These are phyloP conservation scores for Ophiostoma quercus DNA, from an alignment of 2,329 filamentous ascomycete genomes.

Conservation along the genomic window DNA sequence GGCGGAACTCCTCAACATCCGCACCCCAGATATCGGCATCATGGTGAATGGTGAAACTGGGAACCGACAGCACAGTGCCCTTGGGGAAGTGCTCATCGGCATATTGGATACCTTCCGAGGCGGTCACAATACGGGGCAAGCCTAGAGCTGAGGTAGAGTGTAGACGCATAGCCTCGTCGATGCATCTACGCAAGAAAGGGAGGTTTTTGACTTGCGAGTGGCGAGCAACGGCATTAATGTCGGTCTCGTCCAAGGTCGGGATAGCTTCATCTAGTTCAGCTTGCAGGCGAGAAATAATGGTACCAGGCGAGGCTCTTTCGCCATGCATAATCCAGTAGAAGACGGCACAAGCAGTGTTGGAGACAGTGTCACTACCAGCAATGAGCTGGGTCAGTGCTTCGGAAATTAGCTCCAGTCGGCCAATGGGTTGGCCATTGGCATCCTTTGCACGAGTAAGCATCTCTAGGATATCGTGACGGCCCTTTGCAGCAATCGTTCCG, in stretches of 20 bases:
- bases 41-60: slow-evolving; percentile 25
- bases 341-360: slow-evolving; percentile 25
- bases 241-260: neutral
- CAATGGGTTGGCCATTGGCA: slow-evolving; percentile 18
- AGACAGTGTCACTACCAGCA: slow-evolving; percentile 26
- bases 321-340: slow-evolving; percentile 26
- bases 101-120: slow-evolving; percentile 21
- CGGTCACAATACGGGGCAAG: slow-evolving; percentile 25
- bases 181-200: slow-evolving; percentile 23
- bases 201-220: slow-evolving; percentile 22
- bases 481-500: slow-evolving; percentile 14
- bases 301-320: slow-evolving; percentile 22
- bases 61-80: slow-evolving; percentile 25
- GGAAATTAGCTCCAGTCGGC: slow-evolving; percentile 23
- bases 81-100: slow-evolving; percentile 21
- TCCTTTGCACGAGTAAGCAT: slow-evolving; percentile 25
- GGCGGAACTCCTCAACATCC: slow-evolving; percentile 30
- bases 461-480: slow-evolving; percentile 25
- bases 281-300: slow-evolving; percentile 22
- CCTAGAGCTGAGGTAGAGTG: slow-evolving; percentile 25
- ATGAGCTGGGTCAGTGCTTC: slow-evolving; percentile 26
- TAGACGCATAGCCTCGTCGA: slow-evolving; percentile 26
- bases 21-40: slow-evolving; percentile 30
- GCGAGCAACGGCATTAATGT: slow-evolving; percentile 5
- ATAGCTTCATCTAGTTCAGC: slow-evolving; percentile 24